Evolutionary conservation across 2,329 filamentous ascomycete species (phyloP).

Genomic region (Fusarium hostae): DNA sequence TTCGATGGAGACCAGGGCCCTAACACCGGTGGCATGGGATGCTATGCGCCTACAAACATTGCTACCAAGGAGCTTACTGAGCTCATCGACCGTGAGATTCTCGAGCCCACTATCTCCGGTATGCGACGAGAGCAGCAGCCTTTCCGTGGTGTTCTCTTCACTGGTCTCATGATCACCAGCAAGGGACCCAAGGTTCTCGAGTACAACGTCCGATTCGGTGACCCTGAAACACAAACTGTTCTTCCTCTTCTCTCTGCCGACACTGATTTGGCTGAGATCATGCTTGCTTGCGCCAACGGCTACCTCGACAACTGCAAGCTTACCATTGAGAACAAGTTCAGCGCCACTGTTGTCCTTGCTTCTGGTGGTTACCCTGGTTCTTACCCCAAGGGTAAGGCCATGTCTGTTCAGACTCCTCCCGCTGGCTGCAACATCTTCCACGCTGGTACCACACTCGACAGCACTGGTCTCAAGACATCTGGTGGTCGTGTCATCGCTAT

Average conservation of each 20-base stretch:
- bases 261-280: conserved; percentile 85
- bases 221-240: conserved; percentile 87
- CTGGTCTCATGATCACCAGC: conserved; percentile 92
- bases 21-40: conserved; percentile 98
- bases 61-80: conserved; percentile 80
- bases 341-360: conserved; percentile 92
- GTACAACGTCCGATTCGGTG: conserved; percentile 91
- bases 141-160: conserved; percentile 82
- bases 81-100: conserved; percentile 80
- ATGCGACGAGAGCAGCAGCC: conserved; percentile 84
- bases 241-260: conserved; percentile 78
- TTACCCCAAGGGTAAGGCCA: conserved; percentile 81
- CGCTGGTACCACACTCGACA: conserved; percentile 79
- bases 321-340: conserved; percentile 75
- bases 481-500: conserved; percentile 94
- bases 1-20: conserved; percentile 90
- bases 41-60: conserved; percentile 90
- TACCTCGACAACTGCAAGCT: conserved; percentile 77
- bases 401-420: conserved; percentile 59
- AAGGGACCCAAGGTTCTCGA: conserved; percentile 83
- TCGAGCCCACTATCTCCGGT: conserved; percentile 90
- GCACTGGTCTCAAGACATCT: conserved; percentile 75
- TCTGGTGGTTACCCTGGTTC: conserved; percentile 89
- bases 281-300: conserved; percentile 82
- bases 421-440: conserved; percentile 82